These are phyloP conservation scores for Macaranga tanarius DNA, from an alignment of 441 rosid genomes.

Conservation along the genomic window DNA sequence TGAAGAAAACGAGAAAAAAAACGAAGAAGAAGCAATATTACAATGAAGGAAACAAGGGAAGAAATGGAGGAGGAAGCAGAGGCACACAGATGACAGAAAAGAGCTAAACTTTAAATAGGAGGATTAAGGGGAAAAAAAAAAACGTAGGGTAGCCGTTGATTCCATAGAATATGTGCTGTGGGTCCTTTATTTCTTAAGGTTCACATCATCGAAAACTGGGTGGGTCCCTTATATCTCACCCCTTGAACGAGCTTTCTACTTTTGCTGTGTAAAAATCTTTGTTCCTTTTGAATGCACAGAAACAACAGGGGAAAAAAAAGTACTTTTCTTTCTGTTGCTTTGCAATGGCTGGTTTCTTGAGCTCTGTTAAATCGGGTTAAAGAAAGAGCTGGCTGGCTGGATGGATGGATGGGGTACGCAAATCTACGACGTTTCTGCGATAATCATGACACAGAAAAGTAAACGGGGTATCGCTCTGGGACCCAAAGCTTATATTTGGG, in stretches of 20 bases:
- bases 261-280: too few relatives aligned
- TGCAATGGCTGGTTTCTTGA: too few relatives aligned
- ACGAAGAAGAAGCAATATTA: constrained; percentile 5
- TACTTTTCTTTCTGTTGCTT: too few relatives aligned
- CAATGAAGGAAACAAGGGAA: not conserved
- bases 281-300: too few relatives aligned
- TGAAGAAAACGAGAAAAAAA: not conserved
- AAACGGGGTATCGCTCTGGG: too few relatives aligned
- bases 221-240: constrained; percentile 1
- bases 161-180: constrained; percentile 45
- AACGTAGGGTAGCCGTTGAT: constrained; percentile 52
- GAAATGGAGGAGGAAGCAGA: not conserved
- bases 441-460: too few relatives aligned
- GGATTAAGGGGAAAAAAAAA: constrained; percentile 21
- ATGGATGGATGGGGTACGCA: too few relatives aligned
- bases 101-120: not conserved
- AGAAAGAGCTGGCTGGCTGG: too few relatives aligned
- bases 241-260: not conserved
- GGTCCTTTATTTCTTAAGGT: constrained; percentile 27
- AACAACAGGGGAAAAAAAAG: too few relatives aligned
- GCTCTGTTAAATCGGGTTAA: too few relatives aligned
- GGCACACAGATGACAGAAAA: not conserved
- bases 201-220: not conserved
- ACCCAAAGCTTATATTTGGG: too few relatives aligned
- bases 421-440: too few relatives aligned